Evolutionary conservation across 2,329 filamentous ascomycete genomes (phyloP).

Genomic region (Paecilomyces formosus): DNA sequence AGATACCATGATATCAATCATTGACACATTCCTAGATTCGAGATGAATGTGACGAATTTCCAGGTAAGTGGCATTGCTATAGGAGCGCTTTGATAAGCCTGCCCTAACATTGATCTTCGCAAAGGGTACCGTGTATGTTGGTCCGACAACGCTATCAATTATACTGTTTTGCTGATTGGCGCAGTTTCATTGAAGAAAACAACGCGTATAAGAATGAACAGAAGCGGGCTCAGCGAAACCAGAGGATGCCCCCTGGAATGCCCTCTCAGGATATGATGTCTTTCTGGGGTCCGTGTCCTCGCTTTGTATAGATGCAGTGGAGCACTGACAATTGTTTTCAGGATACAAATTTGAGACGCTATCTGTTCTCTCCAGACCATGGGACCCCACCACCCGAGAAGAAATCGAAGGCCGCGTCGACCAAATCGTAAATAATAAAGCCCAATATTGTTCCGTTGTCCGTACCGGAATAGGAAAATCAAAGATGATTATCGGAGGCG

Average conservation of each 20-base stretch:
- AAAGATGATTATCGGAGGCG: constrained; percentile 74
- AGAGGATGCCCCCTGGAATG: constrained; percentile 43
- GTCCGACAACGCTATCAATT: constrained; percentile 4
- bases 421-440: constrained; percentile 73
- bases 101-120: constrained; percentile 15
- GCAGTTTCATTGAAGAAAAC: constrained; percentile 88
- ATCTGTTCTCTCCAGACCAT: constrained; percentile 65
- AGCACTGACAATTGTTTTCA: constrained; percentile 26
- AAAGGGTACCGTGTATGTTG: constrained; percentile 49
- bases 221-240: constrained; percentile 50
- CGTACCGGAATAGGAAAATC: constrained; percentile 75
- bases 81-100: neutral
- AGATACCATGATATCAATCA: neutral
- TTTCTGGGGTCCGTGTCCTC: constrained; percentile 65
- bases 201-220: constrained; percentile 62
- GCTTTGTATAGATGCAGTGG: neutral
- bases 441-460: constrained; percentile 93
- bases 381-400: constrained; percentile 64
- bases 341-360: constrained; percentile 96
- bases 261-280: constrained; percentile 74
- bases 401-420: constrained; percentile 70
- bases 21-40: constrained; percentile 54
- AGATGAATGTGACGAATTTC: constrained; percentile 91
- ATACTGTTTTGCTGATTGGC: constrained; percentile 7
- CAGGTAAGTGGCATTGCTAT: constrained; percentile 53